Percentiles rank a stretch among this genome's conserved stretches.
phyloP scores from a whole-genome alignment of 805 yeast species.

The Limtongozyma cylindracea region DNA sequence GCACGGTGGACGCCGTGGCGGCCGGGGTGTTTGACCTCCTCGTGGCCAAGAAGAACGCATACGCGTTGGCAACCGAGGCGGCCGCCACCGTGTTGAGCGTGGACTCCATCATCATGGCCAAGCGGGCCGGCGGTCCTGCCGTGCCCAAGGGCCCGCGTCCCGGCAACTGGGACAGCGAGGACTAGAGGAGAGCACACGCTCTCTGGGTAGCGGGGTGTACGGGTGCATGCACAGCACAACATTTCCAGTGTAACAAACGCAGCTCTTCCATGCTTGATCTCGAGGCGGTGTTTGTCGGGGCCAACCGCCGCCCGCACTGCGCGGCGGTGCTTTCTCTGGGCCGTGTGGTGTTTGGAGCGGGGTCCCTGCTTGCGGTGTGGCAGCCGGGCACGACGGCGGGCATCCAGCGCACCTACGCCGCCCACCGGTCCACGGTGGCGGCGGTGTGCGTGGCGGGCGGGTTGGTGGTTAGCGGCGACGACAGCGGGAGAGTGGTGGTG shows the following conservation, averaged over 20 bases:
- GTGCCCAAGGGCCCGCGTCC: slow-evolving; percentile 71
- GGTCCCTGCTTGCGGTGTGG: slow-evolving; percentile 41
- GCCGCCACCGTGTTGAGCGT: slow-evolving; percentile 76
- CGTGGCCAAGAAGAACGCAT: slow-evolving; percentile 64
- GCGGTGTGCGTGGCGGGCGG: slow-evolving; percentile 27
- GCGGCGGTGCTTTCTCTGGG: slow-evolving; percentile 22
- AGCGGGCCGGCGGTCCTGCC: slow-evolving; percentile 94
- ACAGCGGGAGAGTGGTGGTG: slow-evolving; percentile 33
- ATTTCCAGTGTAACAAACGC: too few relatives aligned
- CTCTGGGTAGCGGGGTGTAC: too few relatives aligned
- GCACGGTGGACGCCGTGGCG: slow-evolving; percentile 43
- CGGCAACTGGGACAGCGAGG: slow-evolving; percentile 93
- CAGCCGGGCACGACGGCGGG: slow-evolving; percentile 26
- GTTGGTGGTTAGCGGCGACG: slow-evolving; percentile 32
- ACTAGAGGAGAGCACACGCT: slow-evolving; percentile 12
- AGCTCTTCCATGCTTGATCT: slow-evolving; percentile 4
- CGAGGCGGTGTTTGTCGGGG: slow-evolving; percentile 48
- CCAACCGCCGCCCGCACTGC: slow-evolving; percentile 39
- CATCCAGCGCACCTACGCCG: slow-evolving; percentile 26
- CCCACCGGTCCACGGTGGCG: slow-evolving; percentile 37
- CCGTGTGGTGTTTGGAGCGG: slow-evolving; percentile 50
- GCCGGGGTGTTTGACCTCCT: slow-evolving; percentile 59
- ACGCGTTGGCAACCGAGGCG: slow-evolving; percentile 87
- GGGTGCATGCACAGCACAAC: too few relatives aligned
- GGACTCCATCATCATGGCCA: slow-evolving; percentile 96